These are phyloP conservation scores for Triangularia verruculosa DNA, from an alignment of 2,329 filamentous ascomycete genomes.

Conservation along the genomic window DNA sequence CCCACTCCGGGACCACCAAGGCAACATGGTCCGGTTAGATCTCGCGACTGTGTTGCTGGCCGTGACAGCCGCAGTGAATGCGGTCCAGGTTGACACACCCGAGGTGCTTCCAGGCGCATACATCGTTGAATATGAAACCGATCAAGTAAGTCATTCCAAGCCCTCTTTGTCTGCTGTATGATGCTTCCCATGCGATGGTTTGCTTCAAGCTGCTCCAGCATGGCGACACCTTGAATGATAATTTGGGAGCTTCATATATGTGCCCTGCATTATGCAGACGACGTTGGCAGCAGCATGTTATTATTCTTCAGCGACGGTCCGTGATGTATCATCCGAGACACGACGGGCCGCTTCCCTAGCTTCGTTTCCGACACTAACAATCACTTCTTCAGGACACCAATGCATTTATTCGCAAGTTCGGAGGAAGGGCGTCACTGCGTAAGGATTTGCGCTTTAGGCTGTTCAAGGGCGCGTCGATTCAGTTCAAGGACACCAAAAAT, in stretches of 20 bases:
- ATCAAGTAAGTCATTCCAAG: slow-evolving; percentile 37
- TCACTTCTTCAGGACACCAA: slow-evolving; percentile 36
- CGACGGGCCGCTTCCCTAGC: background rate
- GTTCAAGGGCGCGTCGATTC: slow-evolving; percentile 54
- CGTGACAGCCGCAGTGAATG: slow-evolving; percentile 31
- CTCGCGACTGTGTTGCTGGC: slow-evolving; percentile 37
- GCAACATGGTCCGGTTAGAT: slow-evolving; percentile 37
- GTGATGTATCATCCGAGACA: slow-evolving; percentile 9
- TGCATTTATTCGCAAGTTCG: slow-evolving; percentile 39
- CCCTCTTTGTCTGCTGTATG: background rate
- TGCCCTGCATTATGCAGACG: background rate
- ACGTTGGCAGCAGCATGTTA: background rate
- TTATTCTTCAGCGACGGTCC: slow-evolving; percentile 2
- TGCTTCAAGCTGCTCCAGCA: background rate
- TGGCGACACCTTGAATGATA: background rate
- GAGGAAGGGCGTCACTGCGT: slow-evolving; percentile 42
- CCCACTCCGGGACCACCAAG: background rate
- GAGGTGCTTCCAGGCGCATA: slow-evolving; percentile 45
- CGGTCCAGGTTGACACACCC: slow-evolving; percentile 27
- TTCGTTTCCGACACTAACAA: slow-evolving; percentile 7
- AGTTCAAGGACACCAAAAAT: slow-evolving; percentile 46
- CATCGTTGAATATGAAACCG: slow-evolving; percentile 53
- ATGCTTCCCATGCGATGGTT: background rate
- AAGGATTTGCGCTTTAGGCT: slow-evolving; percentile 49
- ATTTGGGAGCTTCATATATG: background rate